A percentile compares a stretch with the other conserved stretches of the same genome.
Evolutionary conservation across 441 rosid species (phyloP).

Genomic region (Aleurites moluccanus): DNA sequence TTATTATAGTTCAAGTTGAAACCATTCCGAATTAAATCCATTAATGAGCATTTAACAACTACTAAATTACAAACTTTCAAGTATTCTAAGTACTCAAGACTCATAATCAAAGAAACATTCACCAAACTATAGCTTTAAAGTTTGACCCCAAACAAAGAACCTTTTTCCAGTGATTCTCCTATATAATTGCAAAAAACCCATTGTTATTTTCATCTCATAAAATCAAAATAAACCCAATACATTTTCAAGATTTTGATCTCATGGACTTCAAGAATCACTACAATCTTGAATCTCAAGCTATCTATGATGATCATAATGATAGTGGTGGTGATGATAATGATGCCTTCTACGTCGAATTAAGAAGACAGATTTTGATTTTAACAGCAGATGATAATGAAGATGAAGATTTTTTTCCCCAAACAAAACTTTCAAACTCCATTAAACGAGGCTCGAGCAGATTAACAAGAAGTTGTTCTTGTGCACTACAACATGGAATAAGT

Average conservation of each 20-base stretch:
- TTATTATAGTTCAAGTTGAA: not conserved
- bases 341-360: constrained; percentile 40
- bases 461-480: constrained; percentile 4
- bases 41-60: not conserved
- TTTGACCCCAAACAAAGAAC: constrained; percentile 31
- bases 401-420: not conserved
- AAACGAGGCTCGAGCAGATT: constrained; percentile 5
- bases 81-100: constrained; percentile 27
- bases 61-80: not conserved
- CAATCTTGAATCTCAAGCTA: not conserved
- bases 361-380: constrained; percentile 47
- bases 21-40: too few relatives aligned
- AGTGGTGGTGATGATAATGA: constrained; percentile 35
- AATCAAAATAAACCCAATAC: not conserved
- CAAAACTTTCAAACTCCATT: not conserved
- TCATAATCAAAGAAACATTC: constrained; percentile 17
- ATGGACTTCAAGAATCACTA: constrained; percentile 21
- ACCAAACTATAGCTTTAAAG: constrained; percentile 12
- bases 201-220: not conserved
- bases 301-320: not conserved
- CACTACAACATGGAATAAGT: constrained; percentile 24
- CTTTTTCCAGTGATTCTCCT: not conserved
- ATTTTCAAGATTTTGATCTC: not conserved
- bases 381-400: constrained; percentile 53
- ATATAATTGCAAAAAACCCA: not conserved